Percentiles rank a stretch among this genome's conserved stretches.
Evolutionary conservation across 2,329 filamentous ascomycete species (phyloP).

Genomic region (Alternaria viburni): DNA sequence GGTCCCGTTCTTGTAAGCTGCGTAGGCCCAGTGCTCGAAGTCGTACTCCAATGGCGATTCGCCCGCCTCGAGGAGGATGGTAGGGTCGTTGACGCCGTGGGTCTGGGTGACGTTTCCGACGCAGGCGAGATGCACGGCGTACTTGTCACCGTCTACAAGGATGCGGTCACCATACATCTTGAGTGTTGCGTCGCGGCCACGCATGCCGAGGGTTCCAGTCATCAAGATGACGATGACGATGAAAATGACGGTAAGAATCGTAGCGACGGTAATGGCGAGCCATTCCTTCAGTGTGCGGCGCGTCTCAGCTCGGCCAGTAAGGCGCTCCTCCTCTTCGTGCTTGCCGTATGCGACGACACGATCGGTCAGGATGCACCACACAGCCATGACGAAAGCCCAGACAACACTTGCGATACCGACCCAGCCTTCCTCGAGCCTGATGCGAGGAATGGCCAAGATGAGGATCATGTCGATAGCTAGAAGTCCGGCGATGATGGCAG

Average conservation of each 20-base stretch:
- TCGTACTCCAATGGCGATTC: constrained; percentile 79
- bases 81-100: constrained; percentile 68
- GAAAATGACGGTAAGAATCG: constrained; percentile 72
- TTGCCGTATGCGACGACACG: constrained; percentile 90
- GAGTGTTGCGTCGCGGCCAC: constrained; percentile 78
- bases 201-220: constrained; percentile 79
- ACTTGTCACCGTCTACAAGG: constrained; percentile 82
- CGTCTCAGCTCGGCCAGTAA: constrained; percentile 88
- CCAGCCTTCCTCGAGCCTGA: constrained; percentile 87
- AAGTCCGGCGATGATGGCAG: constrained; percentile 69
- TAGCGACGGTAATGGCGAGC: constrained; percentile 78
- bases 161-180: constrained; percentile 75
- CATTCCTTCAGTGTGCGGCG: constrained; percentile 83
- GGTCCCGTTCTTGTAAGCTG: constrained; percentile 76
- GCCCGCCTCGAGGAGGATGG: constrained; percentile 84
- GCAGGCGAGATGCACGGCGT: constrained; percentile 86
- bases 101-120: constrained; percentile 70
- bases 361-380: constrained; percentile 82
- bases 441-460: constrained; percentile 74
- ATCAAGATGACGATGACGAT: constrained; percentile 74
- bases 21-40: constrained; percentile 79
- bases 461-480: constrained; percentile 79
- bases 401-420: constrained; percentile 84
- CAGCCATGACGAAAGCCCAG: constrained; percentile 79
- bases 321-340: constrained; percentile 85